These are phyloP conservation scores for Sherardia arvensis DNA, from an alignment of 257 asterid genomes.

Conservation along the genomic window DNA sequence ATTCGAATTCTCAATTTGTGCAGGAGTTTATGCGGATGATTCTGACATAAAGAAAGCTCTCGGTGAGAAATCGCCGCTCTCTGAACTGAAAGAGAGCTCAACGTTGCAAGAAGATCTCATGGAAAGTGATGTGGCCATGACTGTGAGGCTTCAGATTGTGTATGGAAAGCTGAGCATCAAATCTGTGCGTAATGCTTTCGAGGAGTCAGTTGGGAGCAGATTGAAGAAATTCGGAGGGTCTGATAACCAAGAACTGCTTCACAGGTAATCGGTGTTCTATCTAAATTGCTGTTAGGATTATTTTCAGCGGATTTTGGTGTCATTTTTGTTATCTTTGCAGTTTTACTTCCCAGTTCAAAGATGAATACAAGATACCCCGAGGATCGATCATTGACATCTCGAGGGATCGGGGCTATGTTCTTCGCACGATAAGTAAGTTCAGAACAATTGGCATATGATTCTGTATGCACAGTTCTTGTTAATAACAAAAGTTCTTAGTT, in stretches of 20 bases:
- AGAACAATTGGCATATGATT: neutral
- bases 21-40: conserved; percentile 88
- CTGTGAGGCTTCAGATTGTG: conserved; percentile 80
- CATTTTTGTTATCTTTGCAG: conserved; percentile 23
- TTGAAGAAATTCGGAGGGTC: conserved; percentile 54
- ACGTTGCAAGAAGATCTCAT: conserved; percentile 44
- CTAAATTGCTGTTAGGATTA: neutral
- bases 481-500: neutral
- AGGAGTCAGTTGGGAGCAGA: conserved; percentile 76
- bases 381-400: conserved; percentile 74
- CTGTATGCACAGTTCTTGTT: neutral
- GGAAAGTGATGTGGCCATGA: conserved; percentile 64
- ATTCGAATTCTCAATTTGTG: neutral
- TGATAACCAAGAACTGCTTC: conserved; percentile 60
- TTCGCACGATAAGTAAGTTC: conserved; percentile 65
- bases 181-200: conserved; percentile 67
- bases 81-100: conserved; percentile 40
- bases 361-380: conserved; percentile 71
- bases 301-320: neutral
- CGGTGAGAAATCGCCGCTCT: conserved; percentile 36
- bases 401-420: conserved; percentile 52
- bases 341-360: conserved; percentile 80
- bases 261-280: conserved; percentile 32
- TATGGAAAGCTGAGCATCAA: conserved; percentile 70
- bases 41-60: conserved; percentile 41